Evolutionary conservation across 164 flowering plant species (phyloP), one percentile per base, ranked within the genome.

Genomic region (Nymphaea colorata): DNA sequence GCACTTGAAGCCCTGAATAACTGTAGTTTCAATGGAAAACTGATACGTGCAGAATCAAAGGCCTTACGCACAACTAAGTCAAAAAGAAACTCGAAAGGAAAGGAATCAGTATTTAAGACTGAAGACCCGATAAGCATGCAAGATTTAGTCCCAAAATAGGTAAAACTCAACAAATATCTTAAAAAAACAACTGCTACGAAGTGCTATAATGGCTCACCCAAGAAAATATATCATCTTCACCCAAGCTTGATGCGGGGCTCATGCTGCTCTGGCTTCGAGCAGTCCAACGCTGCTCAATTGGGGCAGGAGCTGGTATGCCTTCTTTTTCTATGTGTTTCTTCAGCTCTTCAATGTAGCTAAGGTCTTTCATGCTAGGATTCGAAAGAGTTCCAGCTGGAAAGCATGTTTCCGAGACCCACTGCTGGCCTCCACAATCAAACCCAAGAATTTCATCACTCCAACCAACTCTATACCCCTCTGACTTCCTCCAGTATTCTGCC

Each of bases 361-460:
- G 76, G 73, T 95, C 99, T 74, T 92, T 90, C 96, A 95, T 85
- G 82, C 77, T 95, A 4, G 94, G 96, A 16, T 85, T 88, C 60
- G 88, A 71, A 51, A 92, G 70, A 42, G 90, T 88, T 72, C 99
- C 99, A 61, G 84, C 91, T 45, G 99, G 98, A 70, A 90, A 92
- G 76, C 99, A 95, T 42, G 73, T 92, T 73, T 95, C 99, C 41
- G 99, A 95, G n/a, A 95, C 99, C 99, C 99, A 95, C 70, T 95
- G 98, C 69, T 95, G 97, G 42, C 99, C 99, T 73, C 99, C 99
- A 82, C 99, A 95, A 79, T 95, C 98, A 78, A 95, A 92, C 41
- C 97, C 97, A 75, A 95, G 73, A 63, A 95, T 91, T 76, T 95
- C 99, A 82, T 95, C 99, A 76, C 92, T 90, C 98, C 98, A 95